A percentile compares a stretch with the other conserved stretches of the same genome.
phyloP scores from a whole-genome alignment of 306 rosid species.

The Dryas drummondii region DNA sequence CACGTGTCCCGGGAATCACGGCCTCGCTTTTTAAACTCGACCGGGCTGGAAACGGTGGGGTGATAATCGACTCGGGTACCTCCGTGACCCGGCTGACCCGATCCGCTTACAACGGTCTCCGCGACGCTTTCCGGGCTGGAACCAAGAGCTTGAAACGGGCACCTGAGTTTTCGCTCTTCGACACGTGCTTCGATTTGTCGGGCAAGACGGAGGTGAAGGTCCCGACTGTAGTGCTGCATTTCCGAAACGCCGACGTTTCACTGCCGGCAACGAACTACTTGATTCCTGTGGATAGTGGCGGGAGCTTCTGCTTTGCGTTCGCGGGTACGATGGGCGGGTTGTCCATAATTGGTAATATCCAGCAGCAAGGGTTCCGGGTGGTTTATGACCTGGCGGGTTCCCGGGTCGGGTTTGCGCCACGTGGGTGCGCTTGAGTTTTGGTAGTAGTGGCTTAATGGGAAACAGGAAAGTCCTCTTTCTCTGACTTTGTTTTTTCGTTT shows the following conservation, averaged over 20 bases:
- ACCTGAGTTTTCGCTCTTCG: conserved; percentile 81
- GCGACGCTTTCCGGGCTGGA: conserved; percentile 69
- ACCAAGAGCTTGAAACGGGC: conserved; percentile 57
- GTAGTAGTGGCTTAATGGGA: conserved; percentile 6
- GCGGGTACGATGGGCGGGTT: conserved; percentile 84
- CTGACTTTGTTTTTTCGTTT: not conserved
- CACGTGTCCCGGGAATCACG: conserved; percentile 57
- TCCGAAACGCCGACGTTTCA: conserved; percentile 70
- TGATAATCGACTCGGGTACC: conserved; percentile 84
- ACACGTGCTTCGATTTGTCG: conserved; percentile 81
- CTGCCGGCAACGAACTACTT: conserved; percentile 81
- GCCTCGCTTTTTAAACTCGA: conserved; percentile 65
- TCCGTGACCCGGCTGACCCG: conserved; percentile 83
- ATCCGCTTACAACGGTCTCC: conserved; percentile 60
- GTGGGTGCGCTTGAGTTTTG: conserved; percentile 55
- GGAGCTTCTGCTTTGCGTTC: conserved; percentile 88
- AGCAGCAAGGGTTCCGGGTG: conserved; percentile 94
- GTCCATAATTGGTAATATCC: conserved; percentile 90
- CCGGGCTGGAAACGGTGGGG: conserved; percentile 75
- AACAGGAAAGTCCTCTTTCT: conserved; percentile 18
- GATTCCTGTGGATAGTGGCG: conserved; percentile 81
- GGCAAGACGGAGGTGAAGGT: conserved; percentile 77
- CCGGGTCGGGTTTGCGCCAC: conserved; percentile 87
- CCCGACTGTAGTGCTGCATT: conserved; percentile 83
- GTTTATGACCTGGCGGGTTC: conserved; percentile 66